Base-by-base conservation (phyloP, 805 yeast genomes). In the Crinitomyces ghanaensis region DNA sequence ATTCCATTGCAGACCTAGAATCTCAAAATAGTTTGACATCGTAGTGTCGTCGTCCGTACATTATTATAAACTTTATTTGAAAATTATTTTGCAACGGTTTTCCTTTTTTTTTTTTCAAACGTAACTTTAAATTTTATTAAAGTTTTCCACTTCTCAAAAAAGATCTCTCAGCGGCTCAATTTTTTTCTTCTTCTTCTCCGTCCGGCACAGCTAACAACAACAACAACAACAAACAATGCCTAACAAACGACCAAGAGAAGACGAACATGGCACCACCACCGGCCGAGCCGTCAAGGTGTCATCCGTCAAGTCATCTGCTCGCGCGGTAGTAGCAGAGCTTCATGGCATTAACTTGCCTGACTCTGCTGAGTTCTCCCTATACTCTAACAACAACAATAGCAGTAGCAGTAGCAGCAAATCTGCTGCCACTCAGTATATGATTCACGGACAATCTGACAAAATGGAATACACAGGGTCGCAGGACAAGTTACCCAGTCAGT, bases 361-460 rank as follows among this genome's bases (percentile, higher is more conserved):
- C 5, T 63, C 68, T 9, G 71, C 79, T 5, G 53, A 59, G 21
- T 80, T 86, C 46, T 73, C 77, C 28, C 57, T 83, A 23, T 82
- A 70, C 56, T 65, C 68, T 46, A 66, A 70, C 21, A 53, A 51
- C 36, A 45, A 51, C 13, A 7, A 8, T 6, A 21, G 30, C 30
- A 25, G 15, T n/a, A n/a, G n/a, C n/a, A n/a, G n/a, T n/a, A n/a
- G n/a, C n/a, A n/a, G n/a, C n/a, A n/a, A n/a, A n/a, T n/a, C n/a
- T n/a, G n/a, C n/a, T n/a, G n/a, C n/a, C n/a, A n/a, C n/a, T 12
- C 61, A 62, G n/a, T 64, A 63, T 37, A 50, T 74, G 12, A 51
- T 84, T 28, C 94, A 82, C 50, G 96, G 95, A 17, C 91, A 84
- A 51, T 75, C 70, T 43, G 74, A 70, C 4, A 67, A 70, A 17